Base-by-base conservation (phyloP, 2,329 filamentous ascomycete genomes). In the Metarhizium album region DNA sequence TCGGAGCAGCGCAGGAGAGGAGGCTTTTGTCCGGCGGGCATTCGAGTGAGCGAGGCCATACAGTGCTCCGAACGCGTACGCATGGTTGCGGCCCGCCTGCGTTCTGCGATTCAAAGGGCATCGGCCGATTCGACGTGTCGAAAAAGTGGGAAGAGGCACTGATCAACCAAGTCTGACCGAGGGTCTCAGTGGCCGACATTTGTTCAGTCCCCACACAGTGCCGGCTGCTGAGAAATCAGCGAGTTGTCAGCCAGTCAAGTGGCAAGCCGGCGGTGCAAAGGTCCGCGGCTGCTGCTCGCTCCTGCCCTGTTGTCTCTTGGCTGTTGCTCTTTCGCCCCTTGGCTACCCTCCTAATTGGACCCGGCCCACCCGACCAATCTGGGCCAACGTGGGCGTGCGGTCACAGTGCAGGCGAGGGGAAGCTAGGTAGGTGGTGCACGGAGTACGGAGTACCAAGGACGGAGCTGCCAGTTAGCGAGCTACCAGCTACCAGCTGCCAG, bases 141-240 rank as follows among this genome's bases (percentile, higher is more conserved):
- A 40, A 20, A n/a, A 18, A 18, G 37, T 40, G 16, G 16, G 37
- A 20, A 40, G 16, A 5, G 20, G 37, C 37, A 9, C 16, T 18
- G n/a, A 9, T 18, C 40, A 23, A 22, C 24, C 40, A 11, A 43
- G 40, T 43, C 9, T 43, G 22, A 43, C 24, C 40, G 20, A 43
- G 16, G 22, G 14, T 52, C 37, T 43, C 40, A n/a, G n/a, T 43
- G 24, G 23, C 51, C 46, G 46, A 47, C 24, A 27, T 42, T 50
- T 49, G 35, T 47, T 13, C 3, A 13, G 37, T 31, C 20, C 33
- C 49, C 48, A 29, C 46, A 53, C 52, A 49, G 52, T 53, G 49
- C 40, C 38, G 43, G 13, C 20, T 33, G 22, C 9, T 33, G 20
- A 24, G 35, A 13, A 35, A 20, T 33, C 31, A 45, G 35, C 16